Conservation (phyloP, 2,329 filamentous ascomycete species). For the Grosmannia huntii region DNA sequence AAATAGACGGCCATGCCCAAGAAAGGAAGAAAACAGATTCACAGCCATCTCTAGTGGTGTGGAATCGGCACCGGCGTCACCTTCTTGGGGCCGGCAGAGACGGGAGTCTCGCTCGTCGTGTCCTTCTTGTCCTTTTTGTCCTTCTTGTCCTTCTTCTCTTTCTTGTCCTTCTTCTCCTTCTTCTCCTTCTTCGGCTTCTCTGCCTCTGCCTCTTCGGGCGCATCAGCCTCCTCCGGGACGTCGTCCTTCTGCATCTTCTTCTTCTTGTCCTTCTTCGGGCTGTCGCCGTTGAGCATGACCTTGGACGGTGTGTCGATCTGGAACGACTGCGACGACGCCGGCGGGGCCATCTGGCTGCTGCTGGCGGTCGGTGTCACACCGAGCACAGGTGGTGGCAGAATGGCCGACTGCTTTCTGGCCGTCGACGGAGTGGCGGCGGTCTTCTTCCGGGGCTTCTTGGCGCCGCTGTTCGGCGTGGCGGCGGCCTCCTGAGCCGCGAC, state of each 20-base stretch:
- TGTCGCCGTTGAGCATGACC: slow-evolving; percentile 1
- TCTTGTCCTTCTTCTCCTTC: slow-evolving; percentile 6
- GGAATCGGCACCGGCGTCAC: slow-evolving; percentile 12
- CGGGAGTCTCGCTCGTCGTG: background rate
- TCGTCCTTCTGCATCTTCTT: slow-evolving; percentile 2
- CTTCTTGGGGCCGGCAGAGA: slow-evolving; percentile 3
- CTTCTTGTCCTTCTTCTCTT: background rate
- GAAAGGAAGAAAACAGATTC: background rate
- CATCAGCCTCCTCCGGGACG: background rate
- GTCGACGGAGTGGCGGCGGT: background rate
- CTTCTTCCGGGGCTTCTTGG: background rate
- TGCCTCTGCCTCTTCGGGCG: background rate
- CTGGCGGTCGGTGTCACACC: background rate
- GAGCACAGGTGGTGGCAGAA: slow-evolving; percentile 1
- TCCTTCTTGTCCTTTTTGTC: slow-evolving; percentile 1
- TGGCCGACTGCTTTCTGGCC: slow-evolving; percentile 2
- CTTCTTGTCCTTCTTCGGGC: slow-evolving; percentile 3
- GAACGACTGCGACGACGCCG: slow-evolving; percentile 6
- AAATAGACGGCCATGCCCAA: background rate
- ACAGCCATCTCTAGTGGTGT: background rate
- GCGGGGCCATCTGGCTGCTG: background rate
- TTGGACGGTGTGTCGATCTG: slow-evolving; percentile 10
- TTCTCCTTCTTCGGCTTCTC: background rate
- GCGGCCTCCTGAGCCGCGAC: background rate
- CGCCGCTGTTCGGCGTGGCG: background rate